phyloP scores from a whole-genome alignment of 352 stramenopile genomes.

The Phytopythium litorale region DNA sequence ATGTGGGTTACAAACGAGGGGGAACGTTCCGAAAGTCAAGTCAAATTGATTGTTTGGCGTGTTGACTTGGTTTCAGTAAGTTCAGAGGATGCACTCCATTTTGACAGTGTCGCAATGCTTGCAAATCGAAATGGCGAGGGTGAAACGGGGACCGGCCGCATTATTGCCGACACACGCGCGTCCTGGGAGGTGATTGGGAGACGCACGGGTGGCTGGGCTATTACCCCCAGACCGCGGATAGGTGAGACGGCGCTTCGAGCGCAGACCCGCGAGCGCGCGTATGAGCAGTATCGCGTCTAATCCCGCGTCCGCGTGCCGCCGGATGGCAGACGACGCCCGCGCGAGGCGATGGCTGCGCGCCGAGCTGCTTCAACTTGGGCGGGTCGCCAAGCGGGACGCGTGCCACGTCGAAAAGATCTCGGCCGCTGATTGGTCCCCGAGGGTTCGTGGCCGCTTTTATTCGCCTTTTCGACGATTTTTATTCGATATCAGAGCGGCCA shows the following conservation, averaged over 20 bases:
- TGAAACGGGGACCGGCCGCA: background rate
- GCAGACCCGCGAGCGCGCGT: background rate
- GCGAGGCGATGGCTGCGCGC: background rate
- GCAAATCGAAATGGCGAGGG: background rate
- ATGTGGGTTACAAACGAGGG: no score
- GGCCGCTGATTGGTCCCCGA: background rate
- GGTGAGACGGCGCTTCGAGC: background rate
- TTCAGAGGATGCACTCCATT: no score
- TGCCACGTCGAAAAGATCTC: background rate
- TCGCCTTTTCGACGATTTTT: slow-evolving; percentile 1
- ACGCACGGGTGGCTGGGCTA: background rate
- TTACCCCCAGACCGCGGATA: background rate
- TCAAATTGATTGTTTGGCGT: no score
- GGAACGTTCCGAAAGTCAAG: no score
- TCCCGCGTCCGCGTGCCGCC: background rate
- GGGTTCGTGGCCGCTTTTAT: background rate
- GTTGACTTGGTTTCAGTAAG: no score
- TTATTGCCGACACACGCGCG: background rate
- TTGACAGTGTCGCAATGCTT: background rate
- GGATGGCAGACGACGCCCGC: no score
- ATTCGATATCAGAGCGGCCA: background rate
- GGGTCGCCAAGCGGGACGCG: no score
- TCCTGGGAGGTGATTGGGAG: background rate
- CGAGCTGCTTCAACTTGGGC: background rate
- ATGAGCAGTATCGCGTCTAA: background rate